Evolutionary conservation across 2,329 filamentous ascomycete genomes (phyloP), one percentile per base, ranked within the genome.

Genomic region (Nemania serpens): DNA sequence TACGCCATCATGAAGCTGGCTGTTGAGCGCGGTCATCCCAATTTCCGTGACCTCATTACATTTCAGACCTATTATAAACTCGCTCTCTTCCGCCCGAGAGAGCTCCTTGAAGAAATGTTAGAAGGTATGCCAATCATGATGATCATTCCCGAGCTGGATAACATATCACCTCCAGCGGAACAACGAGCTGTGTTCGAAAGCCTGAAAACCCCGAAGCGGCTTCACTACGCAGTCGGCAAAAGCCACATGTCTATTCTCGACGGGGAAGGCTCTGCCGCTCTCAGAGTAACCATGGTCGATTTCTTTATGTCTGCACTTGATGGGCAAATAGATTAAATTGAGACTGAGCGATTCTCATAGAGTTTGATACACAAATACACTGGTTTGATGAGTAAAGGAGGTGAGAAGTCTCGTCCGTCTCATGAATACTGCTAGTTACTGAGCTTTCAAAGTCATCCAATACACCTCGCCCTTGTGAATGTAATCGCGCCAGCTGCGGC

Each of bases 21-120:
- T 1, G 39, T 10, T 0, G 61, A 68, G 2, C 49, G 46, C 2
- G 66, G 67, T 3, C 53, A 61, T 25, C 64, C 70, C 1, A 63
- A 62, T 41, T 73, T 71, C n/a, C 56, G 65, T 1, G 49, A 69
- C 42, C 64, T 63, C 5, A 72, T 70, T 12, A 68, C 71, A 9
- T 43, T 75, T 18, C 68, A 71, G 64, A 69, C 64, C 1, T 75
- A 71, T 50, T 64, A 74, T 36, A 71, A 73, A 48, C 53, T 74
- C 15, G 71, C 71, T 1, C 13, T 68, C 25, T 71, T 66, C 42
- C 56, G 66, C 17, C 73, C 72, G 0, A 61, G 57, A 17, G 68
- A 69, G 42, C 50, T 66, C 1, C 17, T 73, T 6, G 12, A 2
- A 13, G 62, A 64, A 5, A 59, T 71, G 39, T 34, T 66, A 0